phyloP scores from a whole-genome alignment of 495 filamentous ascomycete genomes.

The Penicillium pulvis region DNA sequence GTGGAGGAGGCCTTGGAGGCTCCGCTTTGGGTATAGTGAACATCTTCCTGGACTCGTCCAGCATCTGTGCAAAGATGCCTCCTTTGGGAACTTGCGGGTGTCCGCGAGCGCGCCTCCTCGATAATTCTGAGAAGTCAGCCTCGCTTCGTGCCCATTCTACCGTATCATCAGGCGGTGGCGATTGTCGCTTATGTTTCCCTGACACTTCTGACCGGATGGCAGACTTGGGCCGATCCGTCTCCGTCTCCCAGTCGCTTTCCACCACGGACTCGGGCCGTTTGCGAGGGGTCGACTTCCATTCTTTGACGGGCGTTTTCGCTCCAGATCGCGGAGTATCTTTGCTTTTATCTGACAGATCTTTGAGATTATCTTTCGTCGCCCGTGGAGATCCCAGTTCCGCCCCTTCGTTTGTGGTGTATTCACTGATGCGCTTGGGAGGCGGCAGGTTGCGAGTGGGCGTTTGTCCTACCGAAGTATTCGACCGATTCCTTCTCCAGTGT shows the following conservation, averaged over 20 bases:
- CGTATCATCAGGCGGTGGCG: constrained; percentile 33
- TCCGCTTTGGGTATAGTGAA: constrained; percentile 57
- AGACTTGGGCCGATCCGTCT: constrained; percentile 11
- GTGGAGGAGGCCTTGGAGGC: constrained; percentile 45
- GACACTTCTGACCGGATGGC: constrained; percentile 28
- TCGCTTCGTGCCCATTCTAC: constrained; percentile 46
- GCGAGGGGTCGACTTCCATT: constrained; percentile 14
- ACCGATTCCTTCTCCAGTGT: constrained; percentile 64
- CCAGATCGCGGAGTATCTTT: constrained; percentile 15
- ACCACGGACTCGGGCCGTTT: constrained; percentile 23
- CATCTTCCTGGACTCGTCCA: constrained; percentile 55
- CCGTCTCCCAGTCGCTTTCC: constrained; percentile 30
- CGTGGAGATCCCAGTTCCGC: constrained; percentile 17
- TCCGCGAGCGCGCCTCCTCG: constrained; percentile 41
- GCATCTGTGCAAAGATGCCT: constrained; percentile 52
- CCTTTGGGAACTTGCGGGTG: constrained; percentile 44
- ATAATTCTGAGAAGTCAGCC: constrained; percentile 49
- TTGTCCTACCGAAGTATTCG: constrained; percentile 36
- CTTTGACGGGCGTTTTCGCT: constrained; percentile 14
- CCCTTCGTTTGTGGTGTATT: constrained; percentile 46
- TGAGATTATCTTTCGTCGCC: constrained; percentile 23
- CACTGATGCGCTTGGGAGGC: constrained; percentile 47
- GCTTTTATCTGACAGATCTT: constrained; percentile 23
- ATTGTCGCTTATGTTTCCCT: constrained; percentile 29
- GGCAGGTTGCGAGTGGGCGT: constrained; percentile 53